Evolutionary conservation across 108 stramenopile species (phyloP).

Genomic region (Skeletonema potamos): DNA sequence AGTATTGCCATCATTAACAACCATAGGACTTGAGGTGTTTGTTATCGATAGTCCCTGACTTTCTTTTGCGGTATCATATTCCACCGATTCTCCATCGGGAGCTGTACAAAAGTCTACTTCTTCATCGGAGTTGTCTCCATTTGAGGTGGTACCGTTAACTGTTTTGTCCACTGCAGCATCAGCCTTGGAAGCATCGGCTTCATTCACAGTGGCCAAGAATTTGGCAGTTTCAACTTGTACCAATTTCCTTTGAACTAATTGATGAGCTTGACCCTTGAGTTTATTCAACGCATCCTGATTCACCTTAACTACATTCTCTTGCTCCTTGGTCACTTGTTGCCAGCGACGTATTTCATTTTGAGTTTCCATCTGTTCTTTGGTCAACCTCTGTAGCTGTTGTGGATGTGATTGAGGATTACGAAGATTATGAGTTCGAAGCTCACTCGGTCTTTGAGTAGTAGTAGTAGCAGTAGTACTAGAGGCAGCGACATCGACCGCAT

Average conservation of each 20-base stretch:
- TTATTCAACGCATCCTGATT: slow-evolving; percentile 38
- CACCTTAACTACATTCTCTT: slow-evolving; percentile 32
- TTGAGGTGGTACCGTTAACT: neutral
- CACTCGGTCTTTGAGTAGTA: neutral
- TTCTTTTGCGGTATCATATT: slow-evolving; percentile 26
- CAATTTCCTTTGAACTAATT: slow-evolving; percentile 5
- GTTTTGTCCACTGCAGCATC: neutral
- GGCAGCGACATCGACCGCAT: neutral
- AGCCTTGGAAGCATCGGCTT: neutral
- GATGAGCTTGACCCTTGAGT: slow-evolving; percentile 13
- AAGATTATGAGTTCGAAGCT: neutral
- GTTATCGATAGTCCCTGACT: neutral
- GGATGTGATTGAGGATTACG: slow-evolving; percentile 1
- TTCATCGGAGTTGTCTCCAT: neutral
- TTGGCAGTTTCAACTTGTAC: slow-evolving; percentile 14
- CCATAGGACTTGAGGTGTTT: neutral
- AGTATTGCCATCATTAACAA: slow-evolving; percentile 33
- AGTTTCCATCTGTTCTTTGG: slow-evolving; percentile 22
- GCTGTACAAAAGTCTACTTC: slow-evolving; percentile 22
- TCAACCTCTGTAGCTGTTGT: neutral
- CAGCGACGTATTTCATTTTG: slow-evolving; percentile 5
- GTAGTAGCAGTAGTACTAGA: neutral
- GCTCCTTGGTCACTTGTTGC: slow-evolving; percentile 27
- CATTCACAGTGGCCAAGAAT: slow-evolving; percentile 3
- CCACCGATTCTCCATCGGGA: slow-evolving; percentile 10